A percentile compares a stretch with the other conserved stretches of the same genome.
phyloP scores from a whole-genome alignment of 768 basidiomycete species.

The Suillus spraguei region DNA sequence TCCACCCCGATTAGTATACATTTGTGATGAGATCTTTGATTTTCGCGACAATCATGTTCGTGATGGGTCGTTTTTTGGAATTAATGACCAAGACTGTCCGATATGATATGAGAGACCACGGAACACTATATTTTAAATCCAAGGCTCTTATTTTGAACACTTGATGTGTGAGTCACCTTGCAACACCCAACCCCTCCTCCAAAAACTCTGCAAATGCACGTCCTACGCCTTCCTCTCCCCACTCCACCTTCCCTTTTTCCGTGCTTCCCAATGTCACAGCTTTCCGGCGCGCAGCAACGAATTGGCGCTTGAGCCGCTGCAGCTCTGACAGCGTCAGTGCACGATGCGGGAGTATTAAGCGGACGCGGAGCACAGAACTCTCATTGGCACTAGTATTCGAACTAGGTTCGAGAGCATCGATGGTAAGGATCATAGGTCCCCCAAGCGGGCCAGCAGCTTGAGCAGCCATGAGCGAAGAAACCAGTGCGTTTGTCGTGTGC shows the following conservation, averaged over 20 bases:
- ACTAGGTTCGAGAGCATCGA: not conserved
- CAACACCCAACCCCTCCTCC: no score
- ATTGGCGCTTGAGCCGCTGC: not conserved
- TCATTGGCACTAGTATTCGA: not conserved
- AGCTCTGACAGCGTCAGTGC: not conserved
- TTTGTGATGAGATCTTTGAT: no score
- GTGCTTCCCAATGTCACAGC: not conserved
- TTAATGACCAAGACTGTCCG: no score
- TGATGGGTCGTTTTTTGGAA: no score
- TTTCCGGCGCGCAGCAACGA: not conserved
- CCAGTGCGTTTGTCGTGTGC: not conserved
- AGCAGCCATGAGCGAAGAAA: conserved; percentile 45
- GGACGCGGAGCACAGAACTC: not conserved
- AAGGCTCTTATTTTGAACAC: no score
- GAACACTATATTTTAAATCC: no score
- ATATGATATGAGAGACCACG: no score
- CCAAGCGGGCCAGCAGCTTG: not conserved
- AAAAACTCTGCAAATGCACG: not conserved
- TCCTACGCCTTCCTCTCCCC: no score
- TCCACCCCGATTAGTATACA: no score
- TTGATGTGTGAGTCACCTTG: no score
- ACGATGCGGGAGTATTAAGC: not conserved
- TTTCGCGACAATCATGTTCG: no score
- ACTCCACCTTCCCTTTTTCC: not conserved
- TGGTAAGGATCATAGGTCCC: not conserved